phyloP scores from a whole-genome alignment of 352 stramenopile species.

The Phytopythium litorale region DNA sequence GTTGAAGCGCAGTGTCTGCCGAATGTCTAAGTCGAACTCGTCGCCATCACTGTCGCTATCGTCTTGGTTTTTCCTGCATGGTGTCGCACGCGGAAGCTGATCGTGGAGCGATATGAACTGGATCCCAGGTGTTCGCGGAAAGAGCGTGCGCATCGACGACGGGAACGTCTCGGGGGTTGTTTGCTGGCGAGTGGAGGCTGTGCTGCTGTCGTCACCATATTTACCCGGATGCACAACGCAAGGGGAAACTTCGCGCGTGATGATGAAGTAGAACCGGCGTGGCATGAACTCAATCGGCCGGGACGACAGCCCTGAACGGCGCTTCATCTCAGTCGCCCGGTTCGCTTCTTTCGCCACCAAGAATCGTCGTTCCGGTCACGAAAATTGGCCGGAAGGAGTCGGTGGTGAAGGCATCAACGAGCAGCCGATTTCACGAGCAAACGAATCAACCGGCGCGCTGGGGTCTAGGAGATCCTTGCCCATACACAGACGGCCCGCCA shows the following conservation, averaged over 20 bases:
- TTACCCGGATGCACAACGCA: slow-evolving; percentile 10
- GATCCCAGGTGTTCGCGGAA: slow-evolving; percentile 34
- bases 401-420: background rate
- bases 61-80: background rate
- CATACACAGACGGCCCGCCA: background rate
- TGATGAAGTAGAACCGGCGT: slow-evolving; percentile 46
- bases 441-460: background rate
- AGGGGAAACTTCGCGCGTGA: slow-evolving; percentile 31
- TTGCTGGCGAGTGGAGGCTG: background rate
- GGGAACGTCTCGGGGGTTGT: background rate
- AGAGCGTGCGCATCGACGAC: slow-evolving; percentile 8
- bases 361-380: background rate
- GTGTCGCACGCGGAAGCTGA: slow-evolving; percentile 12
- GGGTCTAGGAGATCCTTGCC: background rate
- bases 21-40: slow-evolving; percentile 25
- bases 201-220: background rate
- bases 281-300: slow-evolving; percentile 59
- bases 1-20: slow-evolving; percentile 48
- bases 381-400: background rate
- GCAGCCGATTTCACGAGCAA: background rate
- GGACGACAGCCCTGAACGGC: slow-evolving; percentile 24
- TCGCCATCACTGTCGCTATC: background rate
- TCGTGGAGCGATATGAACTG: slow-evolving; percentile 43
- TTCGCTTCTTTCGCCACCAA: background rate
- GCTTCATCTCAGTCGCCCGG: slow-evolving; percentile 34